phyloP scores from a whole-genome alignment of 2,329 filamentous ascomycete genomes.

The Exophiala oligosperma region DNA sequence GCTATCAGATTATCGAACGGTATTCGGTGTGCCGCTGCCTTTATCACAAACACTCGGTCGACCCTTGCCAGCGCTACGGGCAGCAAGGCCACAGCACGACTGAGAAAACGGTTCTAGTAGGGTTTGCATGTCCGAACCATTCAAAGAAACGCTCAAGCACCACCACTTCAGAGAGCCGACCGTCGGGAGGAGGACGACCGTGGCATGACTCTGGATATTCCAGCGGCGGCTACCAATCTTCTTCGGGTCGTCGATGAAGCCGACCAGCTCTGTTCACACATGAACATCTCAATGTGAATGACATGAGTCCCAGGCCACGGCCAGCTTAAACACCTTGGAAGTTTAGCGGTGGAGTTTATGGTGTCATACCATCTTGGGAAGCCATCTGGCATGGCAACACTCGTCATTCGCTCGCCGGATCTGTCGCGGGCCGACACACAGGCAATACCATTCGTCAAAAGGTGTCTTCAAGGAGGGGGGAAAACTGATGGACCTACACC shows the following conservation, averaged over 20 bases:
- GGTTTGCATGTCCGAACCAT: constrained; percentile 71
- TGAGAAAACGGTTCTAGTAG: constrained; percentile 76
- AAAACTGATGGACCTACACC: no score
- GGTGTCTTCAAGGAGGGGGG: no score
- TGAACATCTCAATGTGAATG: not conserved
- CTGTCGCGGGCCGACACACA: not conserved
- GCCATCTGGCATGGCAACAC: not conserved
- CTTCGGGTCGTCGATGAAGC: constrained; percentile 20
- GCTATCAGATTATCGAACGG: constrained; percentile 80
- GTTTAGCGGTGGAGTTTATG: not conserved
- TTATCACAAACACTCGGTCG: constrained; percentile 84
- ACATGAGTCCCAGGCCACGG: not conserved
- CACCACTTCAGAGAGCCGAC: constrained; percentile 12
- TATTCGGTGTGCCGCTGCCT: constrained; percentile 86
- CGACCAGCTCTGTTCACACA: not conserved
- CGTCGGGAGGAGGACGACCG: constrained; percentile 14
- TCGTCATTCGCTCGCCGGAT: not conserved
- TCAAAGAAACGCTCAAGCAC: constrained; percentile 18
- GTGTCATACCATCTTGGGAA: not conserved
- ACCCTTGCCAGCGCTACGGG: constrained; percentile 76
- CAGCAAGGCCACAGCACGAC: constrained; percentile 70
- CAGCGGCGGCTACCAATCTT: constrained; percentile 27
- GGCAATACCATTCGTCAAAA: no score
- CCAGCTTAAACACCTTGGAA: not conserved
- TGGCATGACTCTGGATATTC: constrained; percentile 38